Percentiles rank a stretch among this genome's conserved stretches.
Evolutionary conservation across 768 basidiomycete genomes (phyloP).

Genomic region (Postia placenta): DNA sequence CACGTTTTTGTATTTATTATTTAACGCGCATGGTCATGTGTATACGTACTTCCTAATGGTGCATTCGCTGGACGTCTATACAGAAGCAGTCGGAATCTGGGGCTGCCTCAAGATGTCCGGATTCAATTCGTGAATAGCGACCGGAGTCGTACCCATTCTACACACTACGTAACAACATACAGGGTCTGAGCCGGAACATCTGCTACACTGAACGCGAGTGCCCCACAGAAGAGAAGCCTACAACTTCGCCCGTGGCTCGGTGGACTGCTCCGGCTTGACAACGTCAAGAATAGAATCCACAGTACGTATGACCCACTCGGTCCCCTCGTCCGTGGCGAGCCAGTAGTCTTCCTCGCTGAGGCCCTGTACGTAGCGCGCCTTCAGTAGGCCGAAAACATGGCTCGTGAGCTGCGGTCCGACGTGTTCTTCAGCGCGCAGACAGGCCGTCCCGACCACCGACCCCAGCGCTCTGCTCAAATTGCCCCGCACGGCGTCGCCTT

Average conservation of each 20-base stretch:
- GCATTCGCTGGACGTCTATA: not conserved
- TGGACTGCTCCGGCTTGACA: conserved; percentile 41
- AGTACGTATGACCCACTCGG: conserved; percentile 82
- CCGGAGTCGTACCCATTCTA: not conserved
- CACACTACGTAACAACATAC: not conserved
- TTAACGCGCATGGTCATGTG: conserved; percentile 56
- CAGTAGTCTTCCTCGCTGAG: conserved; percentile 69
- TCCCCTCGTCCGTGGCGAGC: conserved; percentile 81
- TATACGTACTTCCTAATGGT: not conserved
- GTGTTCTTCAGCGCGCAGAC: conserved; percentile 76
- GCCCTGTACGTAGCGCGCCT: conserved; percentile 59
- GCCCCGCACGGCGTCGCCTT: conserved; percentile 55
- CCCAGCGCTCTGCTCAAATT: conserved; percentile 82
- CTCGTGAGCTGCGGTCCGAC: conserved; percentile 85
- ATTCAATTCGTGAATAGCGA: not conserved
- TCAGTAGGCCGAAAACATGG: conserved; percentile 87
- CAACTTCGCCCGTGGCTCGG: conserved; percentile 46
- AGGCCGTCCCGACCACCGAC: conserved; percentile 79
- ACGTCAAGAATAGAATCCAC: conserved; percentile 79
- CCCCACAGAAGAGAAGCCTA: conserved; percentile 26
- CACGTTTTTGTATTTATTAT: conserved; percentile 27
- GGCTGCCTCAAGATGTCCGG: not conserved
- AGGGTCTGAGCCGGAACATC: not conserved
- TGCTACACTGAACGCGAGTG: not conserved
- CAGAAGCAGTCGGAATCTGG: not conserved